These are phyloP conservation scores for Auricularia sp. DNA, from an alignment of 768 basidiomycete species.

Conservation along the genomic window DNA sequence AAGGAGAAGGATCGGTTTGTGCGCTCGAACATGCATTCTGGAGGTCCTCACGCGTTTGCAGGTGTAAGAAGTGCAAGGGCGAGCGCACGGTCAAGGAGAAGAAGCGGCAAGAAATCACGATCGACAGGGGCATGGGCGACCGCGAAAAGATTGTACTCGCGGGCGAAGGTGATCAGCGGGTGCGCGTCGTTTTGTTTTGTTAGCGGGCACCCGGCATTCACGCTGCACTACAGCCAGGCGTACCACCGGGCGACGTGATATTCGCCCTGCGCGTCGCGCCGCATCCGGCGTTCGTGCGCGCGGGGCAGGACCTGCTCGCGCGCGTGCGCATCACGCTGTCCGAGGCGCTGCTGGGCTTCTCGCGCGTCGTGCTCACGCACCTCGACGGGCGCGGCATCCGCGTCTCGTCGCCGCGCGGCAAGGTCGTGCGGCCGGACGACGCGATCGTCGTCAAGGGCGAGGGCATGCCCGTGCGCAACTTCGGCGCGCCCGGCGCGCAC, in stretches of 20 bases:
- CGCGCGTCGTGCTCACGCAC: conserved; percentile 80
- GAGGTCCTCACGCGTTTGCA: conserved; percentile 18
- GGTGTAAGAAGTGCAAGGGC: conserved; percentile 95
- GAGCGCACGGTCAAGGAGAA: conserved; percentile 76
- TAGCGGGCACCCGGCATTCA: background rate
- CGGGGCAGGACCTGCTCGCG: conserved; percentile 70
- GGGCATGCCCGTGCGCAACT: conserved; percentile 65
- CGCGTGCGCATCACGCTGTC: conserved; percentile 81
- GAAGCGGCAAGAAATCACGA: conserved; percentile 74
- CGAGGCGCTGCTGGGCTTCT: conserved; percentile 92
- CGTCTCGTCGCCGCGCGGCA: conserved; percentile 61
- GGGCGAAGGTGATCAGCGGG: conserved; percentile 90
- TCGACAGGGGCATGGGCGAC: conserved; percentile 81
- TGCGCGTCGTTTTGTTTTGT: conserved; percentile 19
- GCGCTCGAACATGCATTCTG: background rate
- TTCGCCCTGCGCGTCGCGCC: conserved; percentile 60
- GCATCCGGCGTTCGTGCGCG: conserved; percentile 77
- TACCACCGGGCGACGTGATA: conserved; percentile 84
- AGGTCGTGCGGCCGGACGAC: conserved; percentile 64
- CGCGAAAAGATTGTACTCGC: conserved; percentile 75
- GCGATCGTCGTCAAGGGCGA: conserved; percentile 70
- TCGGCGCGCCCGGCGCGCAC: conserved; percentile 43
- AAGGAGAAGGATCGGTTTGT: conserved; percentile 75
- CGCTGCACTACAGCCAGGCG: conserved; percentile 48
- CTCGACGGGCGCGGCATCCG: conserved; percentile 88